Evolutionary conservation across 2,329 filamentous ascomycete genomes (phyloP).

Genomic region (Neofusicoccum sp.): DNA sequence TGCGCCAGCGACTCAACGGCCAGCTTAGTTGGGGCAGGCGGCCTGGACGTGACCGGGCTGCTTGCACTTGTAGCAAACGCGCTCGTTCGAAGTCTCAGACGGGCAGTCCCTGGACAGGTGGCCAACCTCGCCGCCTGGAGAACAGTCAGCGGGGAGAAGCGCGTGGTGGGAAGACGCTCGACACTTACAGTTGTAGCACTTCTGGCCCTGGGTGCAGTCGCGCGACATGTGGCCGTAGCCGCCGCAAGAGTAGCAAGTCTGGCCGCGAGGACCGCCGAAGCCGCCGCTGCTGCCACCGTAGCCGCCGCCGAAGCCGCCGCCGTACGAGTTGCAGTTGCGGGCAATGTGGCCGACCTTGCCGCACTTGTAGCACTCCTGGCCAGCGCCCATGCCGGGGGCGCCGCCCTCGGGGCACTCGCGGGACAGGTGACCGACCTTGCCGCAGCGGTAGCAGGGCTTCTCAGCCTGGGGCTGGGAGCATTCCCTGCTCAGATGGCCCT

Average conservation of each 20-base stretch:
- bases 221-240: conserved; percentile 96
- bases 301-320: conserved; percentile 51
- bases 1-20: conserved; percentile 1
- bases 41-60: conserved; percentile 88
- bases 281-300: conserved; percentile 50
- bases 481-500: conserved; percentile 67
- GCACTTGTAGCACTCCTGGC: conserved; percentile 92
- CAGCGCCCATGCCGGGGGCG: conserved; percentile 50
- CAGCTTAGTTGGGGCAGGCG: conserved; percentile 77
- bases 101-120: conserved; percentile 96
- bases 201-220: conserved; percentile 98
- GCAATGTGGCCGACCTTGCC: conserved; percentile 95
- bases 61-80: conserved; percentile 97
- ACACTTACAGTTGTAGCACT: conserved; percentile 94
- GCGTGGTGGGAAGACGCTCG: neutral
- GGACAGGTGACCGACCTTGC: conserved; percentile 83
- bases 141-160: conserved; percentile 22
- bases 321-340: conserved; percentile 75
- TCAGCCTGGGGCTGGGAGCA: conserved; percentile 88
- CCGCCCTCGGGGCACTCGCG: conserved; percentile 71
- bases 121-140: conserved; percentile 72
- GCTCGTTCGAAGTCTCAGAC: conserved; percentile 84
- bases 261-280: conserved; percentile 49
- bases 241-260: conserved; percentile 95
- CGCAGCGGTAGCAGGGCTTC: conserved; percentile 71